Evolutionary conservation across 495 filamentous ascomycete species (phyloP).

Genomic region (Daldinia caldariorum): DNA sequence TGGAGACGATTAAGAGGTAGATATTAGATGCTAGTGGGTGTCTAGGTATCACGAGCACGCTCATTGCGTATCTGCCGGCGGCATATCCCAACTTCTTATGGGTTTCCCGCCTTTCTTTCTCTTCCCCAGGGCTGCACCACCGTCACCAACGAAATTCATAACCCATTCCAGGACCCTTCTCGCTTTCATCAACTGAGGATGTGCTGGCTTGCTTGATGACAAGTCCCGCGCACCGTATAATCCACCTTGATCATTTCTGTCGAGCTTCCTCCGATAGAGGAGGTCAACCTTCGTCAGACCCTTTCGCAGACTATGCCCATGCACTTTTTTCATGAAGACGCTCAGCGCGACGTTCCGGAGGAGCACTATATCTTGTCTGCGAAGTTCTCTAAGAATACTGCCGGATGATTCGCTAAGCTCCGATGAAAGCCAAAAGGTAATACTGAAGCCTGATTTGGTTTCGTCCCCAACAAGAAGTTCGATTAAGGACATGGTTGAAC

Average conservation of each 20-base stretch:
- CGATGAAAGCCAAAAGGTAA: slow-evolving; percentile 81
- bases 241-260: slow-evolving; percentile 54
- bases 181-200: slow-evolving; percentile 70
- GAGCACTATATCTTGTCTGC: slow-evolving; percentile 77
- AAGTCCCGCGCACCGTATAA: slow-evolving; percentile 55
- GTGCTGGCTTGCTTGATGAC: slow-evolving; percentile 41
- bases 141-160: slow-evolving; percentile 70
- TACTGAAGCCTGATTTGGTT: slow-evolving; percentile 78
- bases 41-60: background rate
- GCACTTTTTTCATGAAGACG: slow-evolving; percentile 75
- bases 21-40: no score
- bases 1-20: background rate
- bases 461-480: slow-evolving; percentile 89
- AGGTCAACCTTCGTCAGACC: slow-evolving; percentile 77
- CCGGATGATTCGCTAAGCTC: slow-evolving; percentile 48
- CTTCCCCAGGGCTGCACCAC: slow-evolving; percentile 40
- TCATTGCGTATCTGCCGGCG: slow-evolving; percentile 44
- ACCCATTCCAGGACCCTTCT: slow-evolving; percentile 79
- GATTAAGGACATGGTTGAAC: slow-evolving; percentile 68
- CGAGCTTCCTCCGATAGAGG: slow-evolving; percentile 63
- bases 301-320: slow-evolving; percentile 77
- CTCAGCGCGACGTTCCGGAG: slow-evolving; percentile 79
- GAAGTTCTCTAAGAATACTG: slow-evolving; percentile 62
- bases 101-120: slow-evolving; percentile 38
- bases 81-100: slow-evolving; percentile 46